Percentiles rank a stretch among this genome's conserved stretches.
Conservation (phyloP, 192 early-diverging fungal genomes). For the Coemansia asiatica region DNA sequence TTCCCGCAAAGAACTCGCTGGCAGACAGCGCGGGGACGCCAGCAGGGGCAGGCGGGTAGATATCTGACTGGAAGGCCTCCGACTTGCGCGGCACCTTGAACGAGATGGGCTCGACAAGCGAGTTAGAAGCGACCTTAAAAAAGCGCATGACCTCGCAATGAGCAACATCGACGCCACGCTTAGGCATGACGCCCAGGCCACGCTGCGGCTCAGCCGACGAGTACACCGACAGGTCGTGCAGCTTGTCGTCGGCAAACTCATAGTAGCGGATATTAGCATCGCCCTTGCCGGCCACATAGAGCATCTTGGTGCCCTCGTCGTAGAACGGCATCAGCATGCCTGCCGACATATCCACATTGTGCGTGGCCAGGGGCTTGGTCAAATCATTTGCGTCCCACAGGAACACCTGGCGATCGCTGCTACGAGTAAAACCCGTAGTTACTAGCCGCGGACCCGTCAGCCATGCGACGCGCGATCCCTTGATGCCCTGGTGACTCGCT, state of each 20-base stretch:
- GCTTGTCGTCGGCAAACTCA: constrained; percentile 93
- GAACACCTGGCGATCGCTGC: constrained; percentile 91
- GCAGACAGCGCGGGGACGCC: constrained; percentile 83
- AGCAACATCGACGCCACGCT: constrained; percentile 80
- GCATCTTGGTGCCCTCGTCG: constrained; percentile 85
- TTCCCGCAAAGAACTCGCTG: constrained; percentile 89
- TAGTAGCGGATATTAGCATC: constrained; percentile 99
- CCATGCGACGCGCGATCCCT: constrained; percentile 92
- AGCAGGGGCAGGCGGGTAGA: constrained; percentile 85
- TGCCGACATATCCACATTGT: constrained; percentile 86
- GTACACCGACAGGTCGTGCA: constrained; percentile 86
- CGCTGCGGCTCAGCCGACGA: constrained; percentile 90
- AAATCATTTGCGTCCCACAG: constrained; percentile 81
- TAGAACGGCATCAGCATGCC: constrained; percentile 98
- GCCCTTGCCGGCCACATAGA: constrained; percentile 96
- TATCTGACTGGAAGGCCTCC: constrained; percentile 94
- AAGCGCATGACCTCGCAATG: constrained; percentile 92
- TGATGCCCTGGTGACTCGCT: constrained; percentile 90
- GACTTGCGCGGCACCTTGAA: constrained; percentile 95
- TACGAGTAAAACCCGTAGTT: constrained; percentile 93
- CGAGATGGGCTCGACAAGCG: constrained; percentile 90
- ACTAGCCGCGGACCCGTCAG: constrained; percentile 81
- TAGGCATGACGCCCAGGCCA: constrained; percentile 91
- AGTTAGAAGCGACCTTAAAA: constrained; percentile 85
- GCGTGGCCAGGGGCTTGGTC: constrained; percentile 69